Base-by-base conservation (phyloP, 495 filamentous ascomycete species). In the Podospora pseudoanserina region DNA sequence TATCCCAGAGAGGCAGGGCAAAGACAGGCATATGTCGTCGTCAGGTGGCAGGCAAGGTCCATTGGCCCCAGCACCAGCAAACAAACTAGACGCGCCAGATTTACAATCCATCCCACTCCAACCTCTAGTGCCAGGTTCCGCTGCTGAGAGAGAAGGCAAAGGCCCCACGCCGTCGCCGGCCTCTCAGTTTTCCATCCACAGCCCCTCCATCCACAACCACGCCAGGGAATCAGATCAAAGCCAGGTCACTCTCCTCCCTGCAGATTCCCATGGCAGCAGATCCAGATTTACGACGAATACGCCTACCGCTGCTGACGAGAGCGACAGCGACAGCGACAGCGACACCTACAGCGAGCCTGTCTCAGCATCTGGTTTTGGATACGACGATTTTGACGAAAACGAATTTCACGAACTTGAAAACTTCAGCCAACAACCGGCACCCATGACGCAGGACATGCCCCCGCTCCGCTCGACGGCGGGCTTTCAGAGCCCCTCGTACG, bases 401-500 rank as follows among this genome's bases (percentile, higher is more conserved):
- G 60, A 62, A 13, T 62, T 62, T 62, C 4, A 30, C 16, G 39
- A 49, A 49, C 39, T 32, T 27, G 19, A 62, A 5, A 1, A 28
- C 30, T 32, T 30, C 60, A 30, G 39, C 60, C 26, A 32, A 27
- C 60, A 64, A 63, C 32, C 66, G 57, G 72, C 67, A 60, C 63
- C 57, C 72, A 89, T 89, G 87, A 87, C 84, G 68, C 82, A 81
- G 72, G 77, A 79, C 59, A 84, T 80, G 56, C 82, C 87, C 39
- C 76, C 87, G 60, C 78, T 90, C 67, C 87, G 86, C 69, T 84
- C 86, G 65, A 85, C 87, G 68, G 84, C 86, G 62, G 85, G 85
- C 19, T 82, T 85, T 74, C 81, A 76, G 32, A 84, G 83, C 26
- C 84, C 84, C 28, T 86, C 85, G 18, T 89, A 89, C 72, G 86